Conservation (phyloP, 2,329 filamentous ascomycete genomes). For the Colletotrichum orbiculare region DNA sequence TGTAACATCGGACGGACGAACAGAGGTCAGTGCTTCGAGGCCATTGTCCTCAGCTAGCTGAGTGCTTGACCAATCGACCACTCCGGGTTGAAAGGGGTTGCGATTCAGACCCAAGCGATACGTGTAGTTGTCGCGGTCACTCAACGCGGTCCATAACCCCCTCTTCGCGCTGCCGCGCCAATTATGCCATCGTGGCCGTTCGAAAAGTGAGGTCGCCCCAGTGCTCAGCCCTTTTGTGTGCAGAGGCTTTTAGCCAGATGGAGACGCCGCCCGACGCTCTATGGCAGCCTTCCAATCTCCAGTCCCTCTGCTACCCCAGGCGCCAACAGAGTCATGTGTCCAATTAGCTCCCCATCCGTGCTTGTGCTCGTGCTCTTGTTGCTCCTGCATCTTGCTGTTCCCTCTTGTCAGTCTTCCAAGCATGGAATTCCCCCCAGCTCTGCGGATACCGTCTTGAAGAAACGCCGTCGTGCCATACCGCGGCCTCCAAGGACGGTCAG, state of each 20-base stretch:
- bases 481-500: constrained; percentile 15
- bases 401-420: neutral
- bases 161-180: neutral
- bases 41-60: neutral
- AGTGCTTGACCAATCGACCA: neutral
- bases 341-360: constrained; percentile 6
- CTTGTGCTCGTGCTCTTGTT: neutral
- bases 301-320: neutral
- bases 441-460: constrained; percentile 16
- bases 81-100: neutral
- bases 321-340: constrained; percentile 15
- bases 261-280: neutral
- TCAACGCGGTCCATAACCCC: constrained; percentile 22
- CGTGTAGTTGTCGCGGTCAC: constrained; percentile 3
- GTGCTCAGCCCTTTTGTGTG: neutral
- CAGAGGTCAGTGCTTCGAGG: constrained; percentile 28
- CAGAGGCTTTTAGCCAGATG: neutral
- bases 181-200: neutral
- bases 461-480: neutral
- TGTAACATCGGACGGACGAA: constrained; percentile 35
- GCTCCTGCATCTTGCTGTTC: neutral
- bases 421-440: neutral
- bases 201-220: neutral
- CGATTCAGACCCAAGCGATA: too few relatives aligned
- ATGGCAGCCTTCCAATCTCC: neutral